Base-by-base conservation (phyloP, 305 asterid species). In the Stenogyne calaminthoides region DNA sequence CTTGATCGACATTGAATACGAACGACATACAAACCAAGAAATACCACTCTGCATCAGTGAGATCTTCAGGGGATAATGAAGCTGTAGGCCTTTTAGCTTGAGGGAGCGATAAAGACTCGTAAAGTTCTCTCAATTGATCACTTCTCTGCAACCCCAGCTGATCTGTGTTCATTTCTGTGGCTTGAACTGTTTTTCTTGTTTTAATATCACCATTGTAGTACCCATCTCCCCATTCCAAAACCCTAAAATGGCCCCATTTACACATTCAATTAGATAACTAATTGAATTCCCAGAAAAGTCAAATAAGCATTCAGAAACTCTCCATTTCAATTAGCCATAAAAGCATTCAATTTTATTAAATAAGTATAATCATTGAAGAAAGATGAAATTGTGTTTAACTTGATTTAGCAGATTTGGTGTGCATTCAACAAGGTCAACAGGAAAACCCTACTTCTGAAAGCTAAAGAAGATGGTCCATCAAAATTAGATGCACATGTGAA, bases 1-100 rank as follows among this genome's bases (percentile, higher is more conserved):
- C 93, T 87, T 90, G 92, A 71, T 89, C 93, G 52, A 72, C 51
- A 62, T 78, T 77, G 90, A 88, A 92, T 51, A 82, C 77, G 76
- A 92, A 92, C 0, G 98, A 92, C 97, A 90, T 90, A 85, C 98
- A 92, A 82, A 90, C 97, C 91, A 92, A 80, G 90, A 85, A 92
- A 76, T 88, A 92, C 97, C 98, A 92, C 84, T 92, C 97, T 0
- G 97, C 82, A 76, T 92, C 94, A 0, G 97, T 87, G 75, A 92
- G 98, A 78, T 92, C 98, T 84, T 92, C 98, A 0, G 96, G 97
- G 58, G 96, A 90, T 73, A 92, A 78, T 58, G 98, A 85, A 80
- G 92, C 91, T 0, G 96, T 83, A 7, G 96, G 96, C 80, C 96
- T 81, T 76, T 82, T 88, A 42, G 86, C 83, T 78, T 87, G 91